phyloP scores from a whole-genome alignment of 2,329 filamentous ascomycete species.

The Cordyceps fumosorosea region DNA sequence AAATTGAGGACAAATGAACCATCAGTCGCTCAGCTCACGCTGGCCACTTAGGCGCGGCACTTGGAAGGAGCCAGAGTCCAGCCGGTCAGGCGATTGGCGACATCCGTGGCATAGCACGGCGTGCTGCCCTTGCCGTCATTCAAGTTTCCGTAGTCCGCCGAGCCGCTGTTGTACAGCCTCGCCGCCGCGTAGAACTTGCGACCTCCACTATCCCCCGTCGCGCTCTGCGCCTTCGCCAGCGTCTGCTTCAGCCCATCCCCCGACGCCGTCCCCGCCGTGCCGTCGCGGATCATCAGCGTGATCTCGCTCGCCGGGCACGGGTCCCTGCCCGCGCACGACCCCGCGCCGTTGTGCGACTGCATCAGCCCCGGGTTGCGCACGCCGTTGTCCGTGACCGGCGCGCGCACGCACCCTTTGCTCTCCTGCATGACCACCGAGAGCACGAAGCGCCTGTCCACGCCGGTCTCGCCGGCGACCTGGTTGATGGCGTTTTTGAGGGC shows the following conservation, averaged over 20 bases:
- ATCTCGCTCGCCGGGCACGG: constrained; percentile 8
- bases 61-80: constrained; percentile 5
- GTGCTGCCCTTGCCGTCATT: constrained; percentile 5
- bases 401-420: constrained; percentile 15
- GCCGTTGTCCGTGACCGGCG: constrained; percentile 10
- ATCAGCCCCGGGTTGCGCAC: constrained; percentile 11
- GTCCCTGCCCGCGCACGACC: constrained; percentile 3
- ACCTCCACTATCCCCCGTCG: not conserved
- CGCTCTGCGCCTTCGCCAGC: not conserved
- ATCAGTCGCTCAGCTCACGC: not conserved
- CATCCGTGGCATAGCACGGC: constrained; percentile 6
- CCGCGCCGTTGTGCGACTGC: constrained; percentile 10
- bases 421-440: constrained; percentile 27
- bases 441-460: constrained; percentile 15
- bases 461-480: constrained; percentile 1
- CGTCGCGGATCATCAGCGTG: constrained; percentile 10
- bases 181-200: constrained; percentile 7
- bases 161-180: constrained; percentile 9
- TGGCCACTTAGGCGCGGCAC: not conserved
- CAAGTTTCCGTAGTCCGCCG: constrained; percentile 6
- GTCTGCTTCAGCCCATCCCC: constrained; percentile 6
- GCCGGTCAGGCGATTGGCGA: constrained; percentile 8
- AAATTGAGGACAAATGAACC: not conserved
- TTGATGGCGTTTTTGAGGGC: constrained; percentile 4
- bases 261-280: not conserved